Evolutionary conservation across 2,329 filamentous ascomycete species (phyloP), one percentile per base, ranked within the genome.

Genomic region (Zalaria obscura): DNA sequence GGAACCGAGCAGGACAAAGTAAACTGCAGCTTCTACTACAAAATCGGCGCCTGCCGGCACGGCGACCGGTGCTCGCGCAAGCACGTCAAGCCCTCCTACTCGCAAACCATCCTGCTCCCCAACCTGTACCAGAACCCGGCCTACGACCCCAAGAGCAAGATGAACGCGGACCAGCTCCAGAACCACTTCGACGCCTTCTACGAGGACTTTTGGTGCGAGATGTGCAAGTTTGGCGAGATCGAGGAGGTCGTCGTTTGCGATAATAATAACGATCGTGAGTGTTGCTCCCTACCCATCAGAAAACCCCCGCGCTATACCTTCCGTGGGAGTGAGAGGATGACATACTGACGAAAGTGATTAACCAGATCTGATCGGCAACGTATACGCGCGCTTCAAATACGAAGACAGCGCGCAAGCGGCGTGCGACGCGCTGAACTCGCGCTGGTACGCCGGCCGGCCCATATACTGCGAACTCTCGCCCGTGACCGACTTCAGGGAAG

Each of bases 141-240:
- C 48, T 93, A 93, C 76, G 88, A 96, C 64, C 80, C 84, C 38
- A 93, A 93, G 70, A 91, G 80, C 73, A 91, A 88, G 68, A 94
- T 98, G 83, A 95, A 93, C 68, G 70, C 87, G 5, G 81, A 78
- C 53, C 91, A 98, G 72, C 81, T 96, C 61, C 89, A 95, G 67
- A 94, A 94, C 70, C 91, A 98, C 75, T 98, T 98, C 61, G 91
- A 98, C 66, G 91, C 91, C 57, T 98, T 98, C 65, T 98, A 98
- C 72, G 91, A 98, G 70, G 91, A 98, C 63, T 87, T 98, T 52
- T 98, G 91, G 89, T 96, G 89, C 69, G 91, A 98, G 75, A 85
- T 98, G 71, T 96, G 91, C 80, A 87, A 93, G 67, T 98, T 93
- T 63, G 91, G 91, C 52, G 86, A 96, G 67, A 73, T 96, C 31